These are phyloP conservation scores for Neonectria neomacrospora DNA, from an alignment of 2,329 filamentous ascomycete genomes.

Conservation along the genomic window DNA sequence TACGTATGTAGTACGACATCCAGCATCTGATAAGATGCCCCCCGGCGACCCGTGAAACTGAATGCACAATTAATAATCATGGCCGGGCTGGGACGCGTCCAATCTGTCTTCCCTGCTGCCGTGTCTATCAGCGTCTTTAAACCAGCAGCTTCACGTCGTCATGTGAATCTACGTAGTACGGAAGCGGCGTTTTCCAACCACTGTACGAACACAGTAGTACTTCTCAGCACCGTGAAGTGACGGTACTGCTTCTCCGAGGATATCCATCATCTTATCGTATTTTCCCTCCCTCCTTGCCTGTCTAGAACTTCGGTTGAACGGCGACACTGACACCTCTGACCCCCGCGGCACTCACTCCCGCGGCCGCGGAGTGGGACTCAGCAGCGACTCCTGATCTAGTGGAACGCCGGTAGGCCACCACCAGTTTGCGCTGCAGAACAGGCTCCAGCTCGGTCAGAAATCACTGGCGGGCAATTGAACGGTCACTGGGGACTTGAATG, in stretches of 20 bases:
- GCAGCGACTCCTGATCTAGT: background rate
- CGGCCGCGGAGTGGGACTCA: constrained; percentile 20
- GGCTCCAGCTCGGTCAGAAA: constrained; percentile 10
- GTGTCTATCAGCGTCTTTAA: background rate
- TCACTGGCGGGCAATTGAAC: constrained; percentile 13
- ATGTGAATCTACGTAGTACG: background rate
- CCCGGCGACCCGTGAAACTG: background rate
- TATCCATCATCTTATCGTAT: constrained; percentile 1
- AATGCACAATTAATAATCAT: constrained; percentile 26
- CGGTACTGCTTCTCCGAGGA: background rate
- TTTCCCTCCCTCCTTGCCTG: background rate
- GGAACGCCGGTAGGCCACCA: constrained; percentile 3
- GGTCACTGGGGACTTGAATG: background rate
- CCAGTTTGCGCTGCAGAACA: constrained; percentile 1
- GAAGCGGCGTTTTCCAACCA: background rate
- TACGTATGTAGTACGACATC: no score
- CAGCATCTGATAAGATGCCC: constrained; percentile 25
- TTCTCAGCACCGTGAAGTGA: background rate
- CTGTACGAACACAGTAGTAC: no score
- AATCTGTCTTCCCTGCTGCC: constrained; percentile 7
- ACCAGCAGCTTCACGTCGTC: background rate
- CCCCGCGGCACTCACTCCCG: constrained; percentile 8
- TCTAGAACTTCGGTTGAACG: no score
- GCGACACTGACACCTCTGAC: background rate
- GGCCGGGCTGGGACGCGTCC: constrained; percentile 4